Percentiles rank a stretch among this genome's conserved stretches.
Conservation (phyloP, 2,329 filamentous ascomycete species). For the Alternaria burnsii region DNA sequence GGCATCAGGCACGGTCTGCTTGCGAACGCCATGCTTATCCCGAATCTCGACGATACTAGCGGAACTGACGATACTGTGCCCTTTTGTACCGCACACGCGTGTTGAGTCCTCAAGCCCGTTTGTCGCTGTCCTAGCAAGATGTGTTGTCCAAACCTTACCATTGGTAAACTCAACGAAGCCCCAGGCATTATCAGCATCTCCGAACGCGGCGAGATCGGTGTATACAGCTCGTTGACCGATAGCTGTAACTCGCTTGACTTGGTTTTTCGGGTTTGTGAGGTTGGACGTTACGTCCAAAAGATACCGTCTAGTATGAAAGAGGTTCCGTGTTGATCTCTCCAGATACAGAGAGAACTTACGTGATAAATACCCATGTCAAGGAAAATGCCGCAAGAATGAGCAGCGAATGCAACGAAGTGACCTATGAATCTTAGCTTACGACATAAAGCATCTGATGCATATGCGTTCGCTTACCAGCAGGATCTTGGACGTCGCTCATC, state of each 20-base stretch:
- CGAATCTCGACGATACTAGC: conserved; percentile 14
- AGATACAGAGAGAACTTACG: too few species aligned
- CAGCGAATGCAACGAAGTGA: neutral
- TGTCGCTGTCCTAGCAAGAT: conserved; percentile 4
- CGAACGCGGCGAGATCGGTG: conserved; percentile 8
- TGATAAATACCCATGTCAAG: neutral
- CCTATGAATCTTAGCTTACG: neutral
- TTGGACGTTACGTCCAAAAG: conserved; percentile 7
- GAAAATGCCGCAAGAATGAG: neutral
- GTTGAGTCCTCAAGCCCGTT: neutral
- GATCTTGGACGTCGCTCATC: conserved; percentile 7
- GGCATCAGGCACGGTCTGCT: conserved; percentile 8
- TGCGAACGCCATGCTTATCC: conserved; percentile 16
- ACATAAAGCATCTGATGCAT: neutral
- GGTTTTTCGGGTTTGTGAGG: conserved; percentile 11
- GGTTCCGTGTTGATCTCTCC: neutral
- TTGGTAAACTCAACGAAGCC: conserved; percentile 17
- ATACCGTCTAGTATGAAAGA: conserved; percentile 5
- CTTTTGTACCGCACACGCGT: neutral
- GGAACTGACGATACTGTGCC: neutral
- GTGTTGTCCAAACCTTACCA: conserved; percentile 12
- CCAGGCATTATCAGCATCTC: conserved; percentile 15
- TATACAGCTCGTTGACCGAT: conserved; percentile 15
- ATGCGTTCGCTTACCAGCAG: neutral
- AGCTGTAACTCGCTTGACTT: conserved; percentile 13